Evolutionary conservation across 2,329 filamentous ascomycete genomes (phyloP), one percentile per base, ranked within the genome.

Genomic region (Apiospora hydei): DNA sequence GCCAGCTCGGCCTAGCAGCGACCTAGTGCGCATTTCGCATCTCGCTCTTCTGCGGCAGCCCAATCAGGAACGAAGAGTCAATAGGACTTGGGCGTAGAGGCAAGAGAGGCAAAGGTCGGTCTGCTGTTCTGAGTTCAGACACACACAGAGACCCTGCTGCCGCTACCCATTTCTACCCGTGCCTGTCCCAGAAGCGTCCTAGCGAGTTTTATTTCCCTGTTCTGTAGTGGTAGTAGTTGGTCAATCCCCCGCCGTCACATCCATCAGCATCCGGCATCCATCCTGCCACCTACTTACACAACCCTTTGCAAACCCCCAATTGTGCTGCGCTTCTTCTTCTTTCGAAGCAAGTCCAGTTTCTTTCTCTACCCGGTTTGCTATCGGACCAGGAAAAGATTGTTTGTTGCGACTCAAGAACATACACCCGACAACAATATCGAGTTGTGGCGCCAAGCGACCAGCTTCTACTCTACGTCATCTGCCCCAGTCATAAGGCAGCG

Each of bases 401-500:
- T 24, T 41, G 34, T 21, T 30, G 34, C 57, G 21, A 24, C 57
- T 24, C 57, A 41, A 64, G 38, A 41, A 18, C 34, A 41, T n/a
- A 38, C 18, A 34, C 18, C 18, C 53, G 8, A 43, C 41, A 30
- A 4, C 49, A 26, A 53, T n/a, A 38, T 21, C 57, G 34, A 24
- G 57, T 41, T 64, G 34, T 41, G 13, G 57, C 57, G 57, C n/a
- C 57, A 8, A 41, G 57, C 57, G 57, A 16, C 57, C 57, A 14
- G 41, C 34, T 41, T 64, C 57, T 64, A 64, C 57, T 64, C 41
- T 64, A 64, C 57, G 57, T 64, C 57, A 64, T 64, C 30, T n/a
- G 57, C 57, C 57, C 57, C 57, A 41, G 57, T 64, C 57, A 64
- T 64, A 64, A 64, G 57, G 57, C 57, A 64, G 57, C 57, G 57